phyloP scores from a whole-genome alignment of 371 early-diverging fungal genomes.

The Dinochytrium kinnereticum region DNA sequence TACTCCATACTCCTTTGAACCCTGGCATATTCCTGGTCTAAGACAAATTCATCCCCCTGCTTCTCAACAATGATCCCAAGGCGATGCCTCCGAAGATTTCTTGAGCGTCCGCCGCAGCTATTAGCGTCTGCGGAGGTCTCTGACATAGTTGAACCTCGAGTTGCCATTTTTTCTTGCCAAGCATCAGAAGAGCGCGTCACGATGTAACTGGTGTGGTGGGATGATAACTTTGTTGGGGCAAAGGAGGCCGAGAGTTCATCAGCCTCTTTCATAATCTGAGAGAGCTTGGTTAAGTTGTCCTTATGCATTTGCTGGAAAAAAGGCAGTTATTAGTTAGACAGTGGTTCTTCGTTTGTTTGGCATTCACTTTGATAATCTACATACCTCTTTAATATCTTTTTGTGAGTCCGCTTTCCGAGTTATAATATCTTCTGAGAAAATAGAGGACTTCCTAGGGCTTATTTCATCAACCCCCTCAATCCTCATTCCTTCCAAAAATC shows the following conservation, averaged over 20 bases:
- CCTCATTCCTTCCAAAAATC: too few relatives aligned
- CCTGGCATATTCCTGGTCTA: not conserved
- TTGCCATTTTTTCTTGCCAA: too few relatives aligned
- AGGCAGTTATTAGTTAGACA: not conserved
- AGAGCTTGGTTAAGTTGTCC: not conserved
- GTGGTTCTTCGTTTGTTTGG: too few relatives aligned
- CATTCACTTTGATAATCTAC: too few relatives aligned
- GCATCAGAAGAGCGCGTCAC: too few relatives aligned
- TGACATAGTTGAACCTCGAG: not conserved
- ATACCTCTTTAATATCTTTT: too few relatives aligned
- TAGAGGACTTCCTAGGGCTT: too few relatives aligned
- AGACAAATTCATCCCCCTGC: constrained; percentile 1
- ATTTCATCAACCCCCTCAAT: too few relatives aligned
- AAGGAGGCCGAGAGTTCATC: not conserved
- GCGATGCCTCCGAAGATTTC: not conserved
- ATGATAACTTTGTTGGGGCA: too few relatives aligned
- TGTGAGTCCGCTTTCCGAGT: too few relatives aligned
- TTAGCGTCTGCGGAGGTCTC: not conserved
- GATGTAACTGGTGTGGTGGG: too few relatives aligned
- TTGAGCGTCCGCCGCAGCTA: not conserved
- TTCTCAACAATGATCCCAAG: not conserved
- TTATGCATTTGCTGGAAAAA: not conserved
- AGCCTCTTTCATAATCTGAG: not conserved
- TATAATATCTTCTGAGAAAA: too few relatives aligned
- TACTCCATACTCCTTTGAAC: not conserved